Evolutionary conservation across 495 filamentous ascomycete genomes (phyloP).

Genomic region (Cladorrhinum samala): DNA sequence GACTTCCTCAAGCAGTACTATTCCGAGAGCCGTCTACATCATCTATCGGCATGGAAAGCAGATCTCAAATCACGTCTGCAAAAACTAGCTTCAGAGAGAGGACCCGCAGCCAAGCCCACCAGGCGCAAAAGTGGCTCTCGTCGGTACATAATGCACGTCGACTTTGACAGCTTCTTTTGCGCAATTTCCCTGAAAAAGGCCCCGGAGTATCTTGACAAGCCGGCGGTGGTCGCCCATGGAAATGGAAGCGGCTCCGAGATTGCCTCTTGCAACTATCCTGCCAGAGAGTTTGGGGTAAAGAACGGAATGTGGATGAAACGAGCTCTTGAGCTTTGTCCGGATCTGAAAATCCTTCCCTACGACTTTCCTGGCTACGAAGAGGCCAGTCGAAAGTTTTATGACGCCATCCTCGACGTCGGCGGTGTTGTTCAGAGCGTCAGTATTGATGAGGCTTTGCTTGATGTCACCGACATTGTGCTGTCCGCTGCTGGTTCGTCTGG

Average conservation of each 20-base stretch:
- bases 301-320: slow-evolving; percentile 99
- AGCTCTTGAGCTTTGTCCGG: slow-evolving; percentile 74
- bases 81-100: slow-evolving; percentile 60
- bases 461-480: slow-evolving; percentile 63
- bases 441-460: slow-evolving; percentile 87
- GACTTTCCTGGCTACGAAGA: slow-evolving; percentile 94
- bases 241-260: slow-evolving; percentile 84
- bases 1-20: slow-evolving; percentile 93
- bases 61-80: slow-evolving; percentile 84
- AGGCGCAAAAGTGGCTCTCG: slow-evolving; percentile 52
- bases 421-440: slow-evolving; percentile 92
- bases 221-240: slow-evolving; percentile 84
- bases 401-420: slow-evolving; percentile 68
- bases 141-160: slow-evolving; percentile 87
- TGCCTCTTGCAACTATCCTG: slow-evolving; percentile 93
- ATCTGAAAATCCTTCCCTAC: slow-evolving; percentile 81
- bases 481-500: slow-evolving; percentile 62
- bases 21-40: slow-evolving; percentile 85
- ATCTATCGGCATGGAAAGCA: slow-evolving; percentile 92
- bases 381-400: slow-evolving; percentile 82
- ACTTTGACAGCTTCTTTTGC: slow-evolving; percentile 97
- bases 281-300: slow-evolving; percentile 76
- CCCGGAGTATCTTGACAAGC: slow-evolving; percentile 72
- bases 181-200: slow-evolving; percentile 76
- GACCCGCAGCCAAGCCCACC: slow-evolving; percentile 30